These are phyloP conservation scores for Mycena epipterygia DNA, from an alignment of 768 basidiomycete species.

Conservation along the genomic window DNA sequence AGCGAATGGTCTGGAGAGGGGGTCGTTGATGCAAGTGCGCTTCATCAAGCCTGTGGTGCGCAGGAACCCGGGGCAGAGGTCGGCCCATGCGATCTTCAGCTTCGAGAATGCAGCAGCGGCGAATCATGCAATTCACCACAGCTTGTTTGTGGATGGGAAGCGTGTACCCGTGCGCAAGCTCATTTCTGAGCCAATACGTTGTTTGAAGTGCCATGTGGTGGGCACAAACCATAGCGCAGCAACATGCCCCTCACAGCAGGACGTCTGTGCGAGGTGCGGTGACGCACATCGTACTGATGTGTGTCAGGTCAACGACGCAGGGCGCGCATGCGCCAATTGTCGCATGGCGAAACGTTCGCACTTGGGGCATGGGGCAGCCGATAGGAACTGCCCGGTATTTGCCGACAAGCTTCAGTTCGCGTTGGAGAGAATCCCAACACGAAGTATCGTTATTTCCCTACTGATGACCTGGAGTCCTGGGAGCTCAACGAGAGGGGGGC, in stretches of 20 bases:
- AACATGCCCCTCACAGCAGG: too few relatives aligned
- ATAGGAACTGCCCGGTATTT: constrained; percentile 41
- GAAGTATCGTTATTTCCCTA: constrained; percentile 36
- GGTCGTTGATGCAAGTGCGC: constrained; percentile 23
- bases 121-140: constrained; percentile 27
- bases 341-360: background rate
- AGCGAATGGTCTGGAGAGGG: constrained; percentile 14
- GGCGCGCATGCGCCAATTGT: constrained; percentile 42
- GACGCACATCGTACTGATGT: constrained; percentile 35
- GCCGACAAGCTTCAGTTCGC: background rate
- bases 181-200: too few relatives aligned
- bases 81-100: constrained; percentile 40
- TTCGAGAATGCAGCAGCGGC: constrained; percentile 30
- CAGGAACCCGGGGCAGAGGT: constrained; percentile 32
- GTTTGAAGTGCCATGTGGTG: too few relatives aligned
- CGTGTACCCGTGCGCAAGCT: constrained; percentile 23
- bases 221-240: too few relatives aligned
- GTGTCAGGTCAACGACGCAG: constrained; percentile 29
- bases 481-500: background rate
- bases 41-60: constrained; percentile 44
- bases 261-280: constrained; percentile 32
- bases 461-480: constrained; percentile 23
- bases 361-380: constrained; percentile 44
- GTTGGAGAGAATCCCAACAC: constrained; percentile 26
- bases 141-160: constrained; percentile 33